Evolutionary conservation across 169 alveolate genomes (phyloP), one percentile per base, ranked within the genome.

Genomic region (Plasmodium gonderi): DNA sequence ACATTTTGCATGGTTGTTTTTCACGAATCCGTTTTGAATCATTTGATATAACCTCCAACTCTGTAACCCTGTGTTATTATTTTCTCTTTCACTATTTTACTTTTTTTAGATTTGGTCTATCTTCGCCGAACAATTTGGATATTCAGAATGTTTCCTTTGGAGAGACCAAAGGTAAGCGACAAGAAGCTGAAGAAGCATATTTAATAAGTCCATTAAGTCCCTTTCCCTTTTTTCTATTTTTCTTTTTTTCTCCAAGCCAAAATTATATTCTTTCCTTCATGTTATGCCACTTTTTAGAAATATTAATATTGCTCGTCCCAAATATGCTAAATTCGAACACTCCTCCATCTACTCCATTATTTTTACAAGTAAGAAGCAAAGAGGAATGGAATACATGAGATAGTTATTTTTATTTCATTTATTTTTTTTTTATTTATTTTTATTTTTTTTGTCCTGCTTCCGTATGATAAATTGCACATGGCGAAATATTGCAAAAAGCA

Each of bases 291-390:
- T 44, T 33, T 79, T 75, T 69, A 54, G 95, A 91, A 65, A 79
- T 94, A 3, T 12, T 68, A 3, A 77, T 94, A 4, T 44, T 83
- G 23, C 80, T 94, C 8, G 72, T 64, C 14, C 94, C 95, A 17
- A 91, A 91, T 49, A 67, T 81, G 40, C 90, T 94, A 23, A 91
- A 74, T 75, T 94, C 96, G 51, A 79, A 91, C 77, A 69, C 94
- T 8, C 94, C 96, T 3, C 96, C 96, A 29, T 20, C 94, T 14
- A 69, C 47, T 17, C 95, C 96, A 2, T 92, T 91, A 77, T 45
- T 79, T 38, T 79, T 94, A 31, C 95, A 94, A 80, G 96, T 90
- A 31, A 36, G 45, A 0, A 26, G 65, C 36, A 36, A 74, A 64
- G 74, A 8, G 69, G 12, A 26, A 7, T 12, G 69, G 3, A n/a